These are phyloP conservation scores for Verticillium longisporum DNA, from an alignment of 2,329 filamentous ascomycete genomes.

Conservation along the genomic window DNA sequence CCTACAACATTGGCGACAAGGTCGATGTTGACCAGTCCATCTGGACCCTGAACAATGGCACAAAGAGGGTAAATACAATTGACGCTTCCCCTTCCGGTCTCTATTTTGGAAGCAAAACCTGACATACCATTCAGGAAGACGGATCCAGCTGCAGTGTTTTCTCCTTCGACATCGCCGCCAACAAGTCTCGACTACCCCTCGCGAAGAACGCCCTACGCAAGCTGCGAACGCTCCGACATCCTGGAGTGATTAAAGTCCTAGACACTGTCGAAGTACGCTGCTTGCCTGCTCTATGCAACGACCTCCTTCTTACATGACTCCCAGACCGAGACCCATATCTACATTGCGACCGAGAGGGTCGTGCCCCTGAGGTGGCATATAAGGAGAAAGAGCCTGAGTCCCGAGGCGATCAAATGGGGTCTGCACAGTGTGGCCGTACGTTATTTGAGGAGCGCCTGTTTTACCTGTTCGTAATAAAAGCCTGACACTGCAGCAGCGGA, in stretches of 20 bases:
- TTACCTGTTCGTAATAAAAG: not conserved
- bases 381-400: constrained; percentile 76
- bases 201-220: constrained; percentile 94
- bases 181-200: constrained; percentile 74
- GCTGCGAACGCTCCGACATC: constrained; percentile 85
- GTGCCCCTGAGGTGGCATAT: constrained; percentile 85
- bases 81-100: not conserved
- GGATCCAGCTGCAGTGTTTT: constrained; percentile 93
- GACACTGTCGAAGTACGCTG: constrained; percentile 78
- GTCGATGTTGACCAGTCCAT: constrained; percentile 91
- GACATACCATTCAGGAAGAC: constrained; percentile 61
- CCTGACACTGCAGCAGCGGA: constrained; percentile 49
- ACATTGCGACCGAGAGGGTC: constrained; percentile 89
- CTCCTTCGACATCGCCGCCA: constrained; percentile 80
- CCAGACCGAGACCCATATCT: constrained; percentile 88
- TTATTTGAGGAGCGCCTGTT: not conserved
- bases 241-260: constrained; percentile 87
- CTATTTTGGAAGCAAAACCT: not conserved
- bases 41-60: constrained; percentile 95
- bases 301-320: constrained; percentile 5
- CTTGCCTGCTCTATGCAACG: not conserved
- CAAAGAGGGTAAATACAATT: constrained; percentile 61
- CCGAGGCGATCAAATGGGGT: constrained; percentile 96
- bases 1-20: constrained; percentile 86
- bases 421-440: constrained; percentile 75